Evolutionary conservation across 2,329 filamentous ascomycete species (phyloP).

Genomic region (Boeremia exigua): DNA sequence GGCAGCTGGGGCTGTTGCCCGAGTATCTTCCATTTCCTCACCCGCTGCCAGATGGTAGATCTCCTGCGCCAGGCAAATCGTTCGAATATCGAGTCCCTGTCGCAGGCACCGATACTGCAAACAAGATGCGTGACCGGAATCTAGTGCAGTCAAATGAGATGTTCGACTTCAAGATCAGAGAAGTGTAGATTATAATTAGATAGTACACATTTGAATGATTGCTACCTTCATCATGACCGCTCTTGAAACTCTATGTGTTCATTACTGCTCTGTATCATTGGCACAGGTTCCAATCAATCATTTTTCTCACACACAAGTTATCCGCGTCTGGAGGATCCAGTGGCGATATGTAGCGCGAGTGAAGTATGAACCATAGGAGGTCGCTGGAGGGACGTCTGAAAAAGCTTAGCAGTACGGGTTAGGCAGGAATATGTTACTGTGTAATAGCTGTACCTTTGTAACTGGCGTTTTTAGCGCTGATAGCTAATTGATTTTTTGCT

Average conservation of each 20-base stretch:
- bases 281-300: conserved; percentile 17
- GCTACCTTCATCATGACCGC: no score
- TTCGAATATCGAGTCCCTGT: conserved; percentile 66
- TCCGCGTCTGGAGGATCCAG: conserved; percentile 23
- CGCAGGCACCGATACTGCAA: conserved; percentile 59
- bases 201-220: background rate
- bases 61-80: conserved; percentile 45
- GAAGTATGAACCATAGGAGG: conserved; percentile 18
- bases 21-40: conserved; percentile 68
- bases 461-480: background rate
- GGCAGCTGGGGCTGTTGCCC: conserved; percentile 66
- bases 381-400: conserved; percentile 14
- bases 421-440: no score
- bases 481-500: background rate
- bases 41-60: conserved; percentile 21
- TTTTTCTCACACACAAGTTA: conserved; percentile 13
- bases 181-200: background rate
- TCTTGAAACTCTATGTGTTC: no score
- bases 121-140: conserved; percentile 57
- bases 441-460: no score
- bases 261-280: conserved; percentile 16
- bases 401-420: conserved; percentile 19
- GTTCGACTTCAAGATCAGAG: conserved; percentile 2
- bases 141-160: conserved; percentile 55
- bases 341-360: conserved; percentile 21